Evolutionary conservation across 805 yeast species (phyloP).

Genomic region (Suhomyces pyralidae): DNA sequence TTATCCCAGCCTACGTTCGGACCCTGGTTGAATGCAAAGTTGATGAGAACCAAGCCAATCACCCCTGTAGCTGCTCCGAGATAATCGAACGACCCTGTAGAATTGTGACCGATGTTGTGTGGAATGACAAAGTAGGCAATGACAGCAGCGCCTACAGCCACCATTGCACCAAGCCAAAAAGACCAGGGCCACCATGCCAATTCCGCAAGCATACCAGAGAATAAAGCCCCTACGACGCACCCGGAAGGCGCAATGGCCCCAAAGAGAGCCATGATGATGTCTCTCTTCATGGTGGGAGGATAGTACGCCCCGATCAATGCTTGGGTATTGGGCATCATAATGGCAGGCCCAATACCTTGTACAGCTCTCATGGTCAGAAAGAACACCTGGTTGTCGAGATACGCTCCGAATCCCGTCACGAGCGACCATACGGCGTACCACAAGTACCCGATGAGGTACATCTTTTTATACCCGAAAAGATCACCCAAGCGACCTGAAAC

Average conservation of each 20-base stretch:
- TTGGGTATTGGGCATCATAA: constrained; percentile 33
- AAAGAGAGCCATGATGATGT: constrained; percentile 25
- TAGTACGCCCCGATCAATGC: constrained; percentile 32
- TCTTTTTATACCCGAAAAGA: constrained; percentile 30
- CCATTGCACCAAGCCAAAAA: constrained; percentile 28
- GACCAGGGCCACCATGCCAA: constrained; percentile 37
- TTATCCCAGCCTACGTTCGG: constrained; percentile 19
- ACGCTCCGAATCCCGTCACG: constrained; percentile 26
- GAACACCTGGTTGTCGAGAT: constrained; percentile 19
- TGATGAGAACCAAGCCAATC: constrained; percentile 14
- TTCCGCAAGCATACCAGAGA: constrained; percentile 22
- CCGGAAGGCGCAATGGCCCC: constrained; percentile 38
- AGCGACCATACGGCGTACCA: constrained; percentile 23
- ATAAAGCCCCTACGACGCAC: constrained; percentile 27
- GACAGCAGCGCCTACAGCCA: constrained; percentile 14
- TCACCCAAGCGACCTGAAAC: constrained; percentile 35
- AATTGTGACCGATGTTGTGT: constrained; percentile 18
- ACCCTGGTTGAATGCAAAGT: constrained; percentile 20
- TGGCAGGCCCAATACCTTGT: constrained; percentile 36
- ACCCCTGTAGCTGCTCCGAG: constrained; percentile 20
- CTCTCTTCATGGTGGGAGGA: constrained; percentile 20
- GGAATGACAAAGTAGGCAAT: constrained; percentile 27
- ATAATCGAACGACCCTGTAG: constrained; percentile 22
- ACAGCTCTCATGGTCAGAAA: constrained; percentile 30
- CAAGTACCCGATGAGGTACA: constrained; percentile 24